Evolutionary conservation across 164 flowering plant species (phyloP).

Genomic region (Nymphaea thermarum): DNA sequence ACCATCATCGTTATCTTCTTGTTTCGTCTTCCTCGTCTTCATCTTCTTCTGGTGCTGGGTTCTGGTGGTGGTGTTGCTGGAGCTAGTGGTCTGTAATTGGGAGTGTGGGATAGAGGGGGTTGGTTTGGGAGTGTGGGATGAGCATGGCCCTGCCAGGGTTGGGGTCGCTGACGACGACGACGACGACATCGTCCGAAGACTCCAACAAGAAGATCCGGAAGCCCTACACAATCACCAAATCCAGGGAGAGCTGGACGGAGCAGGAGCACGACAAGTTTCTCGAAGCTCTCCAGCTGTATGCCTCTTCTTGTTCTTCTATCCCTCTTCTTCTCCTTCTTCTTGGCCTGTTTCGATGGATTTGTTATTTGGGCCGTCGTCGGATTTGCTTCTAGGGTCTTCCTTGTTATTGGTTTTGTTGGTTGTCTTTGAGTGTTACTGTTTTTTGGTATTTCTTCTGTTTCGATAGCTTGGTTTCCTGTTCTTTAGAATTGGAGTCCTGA

Average conservation of each 20-base stretch:
- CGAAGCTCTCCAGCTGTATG: slow-evolving; percentile 83
- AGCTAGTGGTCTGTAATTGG: no score
- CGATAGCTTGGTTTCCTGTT: no score
- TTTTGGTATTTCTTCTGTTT: not conserved
- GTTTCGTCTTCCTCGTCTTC: no score
- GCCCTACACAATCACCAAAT: slow-evolving; percentile 56
- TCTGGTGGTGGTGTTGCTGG: no score
- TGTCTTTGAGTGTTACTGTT: not conserved
- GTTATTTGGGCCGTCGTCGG: no score
- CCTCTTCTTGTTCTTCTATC: not conserved
- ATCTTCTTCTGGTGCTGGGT: no score
- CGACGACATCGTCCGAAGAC: slow-evolving; percentile 3
- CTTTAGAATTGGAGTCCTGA: no score
- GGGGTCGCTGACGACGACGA: not conserved
- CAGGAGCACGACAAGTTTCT: slow-evolving; percentile 93
- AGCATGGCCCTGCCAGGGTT: not conserved
- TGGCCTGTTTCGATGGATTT: not conserved
- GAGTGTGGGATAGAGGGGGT: not conserved
- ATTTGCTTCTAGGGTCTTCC: not conserved
- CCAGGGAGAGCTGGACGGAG: slow-evolving; percentile 67
- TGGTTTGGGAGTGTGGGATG: not conserved
- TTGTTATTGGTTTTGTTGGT: not conserved
- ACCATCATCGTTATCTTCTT: no score
- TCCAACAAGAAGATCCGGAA: slow-evolving; percentile 62
- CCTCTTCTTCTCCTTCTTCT: not conserved